Conservation (phyloP, 2,329 filamentous ascomycete genomes). For the Hypocrella siamensis region DNA sequence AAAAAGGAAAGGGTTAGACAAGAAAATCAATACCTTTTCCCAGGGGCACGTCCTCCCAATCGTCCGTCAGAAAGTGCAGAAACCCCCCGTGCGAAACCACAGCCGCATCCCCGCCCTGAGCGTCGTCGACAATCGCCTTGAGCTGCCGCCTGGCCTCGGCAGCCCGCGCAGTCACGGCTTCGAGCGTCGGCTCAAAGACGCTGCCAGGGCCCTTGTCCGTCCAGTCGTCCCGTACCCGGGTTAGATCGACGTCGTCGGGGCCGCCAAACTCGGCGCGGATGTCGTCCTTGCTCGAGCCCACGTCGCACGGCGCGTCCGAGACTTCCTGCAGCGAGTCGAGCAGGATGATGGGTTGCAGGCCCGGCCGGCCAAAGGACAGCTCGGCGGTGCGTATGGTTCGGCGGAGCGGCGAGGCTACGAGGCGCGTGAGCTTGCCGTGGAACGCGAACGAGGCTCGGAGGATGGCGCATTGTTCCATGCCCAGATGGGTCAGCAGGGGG, state of each 20-base stretch:
- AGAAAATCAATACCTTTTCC: slow-evolving; percentile 16
- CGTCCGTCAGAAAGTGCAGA: slow-evolving; percentile 71
- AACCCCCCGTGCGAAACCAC: slow-evolving; percentile 74
- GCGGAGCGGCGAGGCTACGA: slow-evolving; percentile 66
- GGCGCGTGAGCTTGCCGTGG: slow-evolving; percentile 48
- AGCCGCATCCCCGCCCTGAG: slow-evolving; percentile 45
- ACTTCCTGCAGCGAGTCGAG: slow-evolving; percentile 71
- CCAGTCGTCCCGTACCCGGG: slow-evolving; percentile 50
- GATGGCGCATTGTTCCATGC: slow-evolving; percentile 54
- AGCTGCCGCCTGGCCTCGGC: slow-evolving; percentile 44
- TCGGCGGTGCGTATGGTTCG: slow-evolving; percentile 70
- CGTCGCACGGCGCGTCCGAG: slow-evolving; percentile 59
- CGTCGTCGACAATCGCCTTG: slow-evolving; percentile 21
- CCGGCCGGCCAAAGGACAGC: slow-evolving; percentile 43
- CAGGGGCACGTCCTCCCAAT: slow-evolving; percentile 49
- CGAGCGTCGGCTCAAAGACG: slow-evolving; percentile 28
- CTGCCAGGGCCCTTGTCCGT: slow-evolving; percentile 42
- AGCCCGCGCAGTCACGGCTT: slow-evolving; percentile 45
- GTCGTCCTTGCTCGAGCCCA: slow-evolving; percentile 40
- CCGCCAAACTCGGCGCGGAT: slow-evolving; percentile 48
- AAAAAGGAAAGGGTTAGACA: neutral
- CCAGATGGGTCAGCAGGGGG: slow-evolving; percentile 61
- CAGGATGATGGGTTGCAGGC: slow-evolving; percentile 38
- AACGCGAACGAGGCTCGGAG: slow-evolving; percentile 49
- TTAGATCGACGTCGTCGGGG: slow-evolving; percentile 46